Evolutionary conservation across 306 rosid genomes (phyloP).

Genomic region (Trifolium dubium): DNA sequence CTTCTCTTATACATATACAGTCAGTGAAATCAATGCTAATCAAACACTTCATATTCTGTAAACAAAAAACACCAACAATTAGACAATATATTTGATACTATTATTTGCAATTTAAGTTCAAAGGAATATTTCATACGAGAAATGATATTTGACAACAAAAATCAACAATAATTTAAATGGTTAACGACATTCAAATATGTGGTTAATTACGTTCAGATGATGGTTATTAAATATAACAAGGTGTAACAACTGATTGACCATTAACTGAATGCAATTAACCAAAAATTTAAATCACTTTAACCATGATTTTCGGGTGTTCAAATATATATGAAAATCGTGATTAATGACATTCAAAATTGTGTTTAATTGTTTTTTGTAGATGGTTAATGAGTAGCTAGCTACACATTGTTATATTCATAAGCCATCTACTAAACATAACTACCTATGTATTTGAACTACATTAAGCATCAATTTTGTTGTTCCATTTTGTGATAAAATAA

Average conservation of each 20-base stretch:
- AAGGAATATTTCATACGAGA: neutral
- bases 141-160: neutral
- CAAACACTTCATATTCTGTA: constrained; percentile 4
- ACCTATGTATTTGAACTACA: too few relatives aligned
- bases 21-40: constrained; percentile 3
- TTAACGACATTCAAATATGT: neutral
- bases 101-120: neutral
- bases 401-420: too few relatives aligned
- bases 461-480: neutral
- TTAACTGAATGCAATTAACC: neutral
- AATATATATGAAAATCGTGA: too few relatives aligned
- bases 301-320: neutral
- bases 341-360: too few relatives aligned
- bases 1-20: neutral
- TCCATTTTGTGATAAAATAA: too few relatives aligned
- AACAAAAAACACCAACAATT: neutral
- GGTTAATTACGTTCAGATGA: neutral
- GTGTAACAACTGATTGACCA: neutral
- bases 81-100: neutral
- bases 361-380: too few relatives aligned
- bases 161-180: neutral
- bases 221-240: neutral
- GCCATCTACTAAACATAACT: too few relatives aligned
- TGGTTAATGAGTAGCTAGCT: too few relatives aligned
- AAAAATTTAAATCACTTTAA: too few relatives aligned